Evolutionary conservation across 331 rosid genomes (phyloP).

Genomic region (Saraca asoca): DNA sequence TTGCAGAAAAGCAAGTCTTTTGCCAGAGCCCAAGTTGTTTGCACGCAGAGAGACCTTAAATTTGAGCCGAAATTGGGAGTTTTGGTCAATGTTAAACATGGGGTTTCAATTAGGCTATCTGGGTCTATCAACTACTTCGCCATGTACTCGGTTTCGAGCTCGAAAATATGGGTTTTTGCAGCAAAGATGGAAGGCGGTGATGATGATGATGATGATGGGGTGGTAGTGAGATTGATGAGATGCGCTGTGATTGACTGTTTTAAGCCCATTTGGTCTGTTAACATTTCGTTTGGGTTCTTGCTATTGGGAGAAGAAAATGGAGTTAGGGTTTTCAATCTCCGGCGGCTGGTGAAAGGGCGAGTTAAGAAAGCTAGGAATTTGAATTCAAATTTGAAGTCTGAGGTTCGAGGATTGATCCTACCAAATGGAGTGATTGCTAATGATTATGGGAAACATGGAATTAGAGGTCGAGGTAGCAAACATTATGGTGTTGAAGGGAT

Average conservation of each 20-base stretch:
- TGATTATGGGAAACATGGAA: constrained; percentile 31
- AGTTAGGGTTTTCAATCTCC: constrained; percentile 65
- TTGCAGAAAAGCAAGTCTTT: constrained; percentile 42
- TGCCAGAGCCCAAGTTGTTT: constrained; percentile 43
- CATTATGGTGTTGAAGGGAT: constrained; percentile 33
- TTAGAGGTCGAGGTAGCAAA: constrained; percentile 40
- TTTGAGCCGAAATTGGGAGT: constrained; percentile 58
- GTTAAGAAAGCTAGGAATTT: constrained; percentile 41
- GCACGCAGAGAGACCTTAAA: constrained; percentile 49
- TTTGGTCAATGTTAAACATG: constrained; percentile 63
- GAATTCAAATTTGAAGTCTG: too few relatives aligned
- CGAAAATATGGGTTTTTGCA: constrained; percentile 66
- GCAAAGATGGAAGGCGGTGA: constrained; percentile 42
- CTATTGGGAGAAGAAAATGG: constrained; percentile 78
- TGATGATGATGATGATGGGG: constrained; percentile 39
- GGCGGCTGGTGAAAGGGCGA: constrained; percentile 58
- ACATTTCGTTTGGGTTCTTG: constrained; percentile 62
- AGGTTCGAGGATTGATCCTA: constrained; percentile 31
- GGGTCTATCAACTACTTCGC: constrained; percentile 84
- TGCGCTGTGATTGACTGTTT: constrained; percentile 76
- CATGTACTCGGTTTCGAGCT: constrained; percentile 56
- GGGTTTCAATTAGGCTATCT: constrained; percentile 59
- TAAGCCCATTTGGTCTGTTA: constrained; percentile 64
- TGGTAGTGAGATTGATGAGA: constrained; percentile 68
- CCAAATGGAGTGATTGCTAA: constrained; percentile 50